Conservation (phyloP, 345 rosid species). For the Eucalyptus cloeziana region DNA sequence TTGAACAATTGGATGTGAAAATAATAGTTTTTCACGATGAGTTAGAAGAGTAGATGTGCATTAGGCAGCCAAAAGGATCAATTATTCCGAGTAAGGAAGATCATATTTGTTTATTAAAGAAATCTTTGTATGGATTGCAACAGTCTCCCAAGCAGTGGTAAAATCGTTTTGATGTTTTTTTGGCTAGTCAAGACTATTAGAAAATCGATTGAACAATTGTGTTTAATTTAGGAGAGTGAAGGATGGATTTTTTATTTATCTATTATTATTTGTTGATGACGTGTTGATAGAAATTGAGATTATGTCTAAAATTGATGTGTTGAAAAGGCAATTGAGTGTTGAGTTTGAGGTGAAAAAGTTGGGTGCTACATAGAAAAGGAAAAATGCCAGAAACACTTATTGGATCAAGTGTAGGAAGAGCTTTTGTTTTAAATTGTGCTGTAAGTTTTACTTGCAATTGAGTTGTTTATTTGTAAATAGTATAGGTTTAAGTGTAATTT, state of each 20-base stretch:
- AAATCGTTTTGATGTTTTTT: too few relatives aligned
- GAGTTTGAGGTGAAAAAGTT: background rate
- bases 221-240: background rate
- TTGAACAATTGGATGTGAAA: background rate
- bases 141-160: fast-evolving
- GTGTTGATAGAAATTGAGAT: background rate
- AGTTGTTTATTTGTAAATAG: background rate
- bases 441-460: background rate
- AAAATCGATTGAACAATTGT: background rate
- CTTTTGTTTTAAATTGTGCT: background rate
- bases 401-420: background rate
- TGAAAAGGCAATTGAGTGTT: background rate
- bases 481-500: too few relatives aligned
- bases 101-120: too few relatives aligned
- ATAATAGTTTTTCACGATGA: background rate
- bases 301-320: background rate
- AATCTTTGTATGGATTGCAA: too few relatives aligned
- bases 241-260: background rate
- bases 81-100: background rate
- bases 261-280: background rate
- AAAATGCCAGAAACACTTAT: background rate
- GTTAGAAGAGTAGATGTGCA: background rate
- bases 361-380: background rate
- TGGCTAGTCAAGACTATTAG: too few relatives aligned
- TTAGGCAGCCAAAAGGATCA: too few relatives aligned